phyloP scores from a whole-genome alignment of 2,329 filamentous ascomycete species.

The Fusarium papillatum region DNA sequence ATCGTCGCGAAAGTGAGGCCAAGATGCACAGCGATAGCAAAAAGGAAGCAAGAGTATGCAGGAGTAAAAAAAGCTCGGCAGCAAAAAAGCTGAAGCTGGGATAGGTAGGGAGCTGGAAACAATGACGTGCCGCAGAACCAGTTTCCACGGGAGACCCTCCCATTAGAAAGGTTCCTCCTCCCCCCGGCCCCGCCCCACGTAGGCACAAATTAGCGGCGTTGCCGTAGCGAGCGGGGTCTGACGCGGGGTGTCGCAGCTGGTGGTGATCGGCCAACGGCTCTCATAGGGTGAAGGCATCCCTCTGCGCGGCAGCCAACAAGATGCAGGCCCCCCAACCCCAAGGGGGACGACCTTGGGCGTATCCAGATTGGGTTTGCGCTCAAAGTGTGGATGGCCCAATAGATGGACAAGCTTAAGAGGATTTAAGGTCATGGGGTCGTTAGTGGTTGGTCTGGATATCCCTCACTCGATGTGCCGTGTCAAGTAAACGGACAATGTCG shows the following conservation, averaged over 20 bases:
- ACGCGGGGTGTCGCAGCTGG: constrained; percentile 33
- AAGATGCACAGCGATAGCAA: constrained; percentile 1
- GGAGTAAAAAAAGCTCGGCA: constrained; percentile 28
- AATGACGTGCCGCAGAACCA: constrained; percentile 35
- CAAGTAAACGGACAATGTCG: background rate
- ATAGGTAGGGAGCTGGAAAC: constrained; percentile 18
- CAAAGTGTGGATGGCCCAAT: constrained; percentile 12
- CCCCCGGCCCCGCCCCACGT: background rate
- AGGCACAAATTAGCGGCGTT: constrained; percentile 20
- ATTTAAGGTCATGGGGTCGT: constrained; percentile 26
- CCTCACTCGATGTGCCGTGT: background rate
- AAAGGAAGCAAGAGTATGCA: constrained; percentile 16
- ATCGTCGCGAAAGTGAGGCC: background rate
- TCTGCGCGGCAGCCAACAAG: constrained; percentile 15
- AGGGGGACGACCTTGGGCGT: constrained; percentile 6
- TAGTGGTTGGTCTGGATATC: constrained; percentile 13
- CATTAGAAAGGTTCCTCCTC: background rate
- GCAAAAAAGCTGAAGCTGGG: constrained; percentile 12
- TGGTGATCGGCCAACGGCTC: constrained; percentile 12
- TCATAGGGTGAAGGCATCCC: background rate
- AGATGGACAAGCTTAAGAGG: constrained; percentile 2
- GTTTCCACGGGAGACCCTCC: background rate
- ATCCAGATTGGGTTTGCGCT: constrained; percentile 11
- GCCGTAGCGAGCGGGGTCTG: constrained; percentile 35
- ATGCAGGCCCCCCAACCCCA: too few species aligned